These are phyloP conservation scores for Candida koratica DNA, from an alignment of 805 yeast genomes.

Conservation along the genomic window DNA sequence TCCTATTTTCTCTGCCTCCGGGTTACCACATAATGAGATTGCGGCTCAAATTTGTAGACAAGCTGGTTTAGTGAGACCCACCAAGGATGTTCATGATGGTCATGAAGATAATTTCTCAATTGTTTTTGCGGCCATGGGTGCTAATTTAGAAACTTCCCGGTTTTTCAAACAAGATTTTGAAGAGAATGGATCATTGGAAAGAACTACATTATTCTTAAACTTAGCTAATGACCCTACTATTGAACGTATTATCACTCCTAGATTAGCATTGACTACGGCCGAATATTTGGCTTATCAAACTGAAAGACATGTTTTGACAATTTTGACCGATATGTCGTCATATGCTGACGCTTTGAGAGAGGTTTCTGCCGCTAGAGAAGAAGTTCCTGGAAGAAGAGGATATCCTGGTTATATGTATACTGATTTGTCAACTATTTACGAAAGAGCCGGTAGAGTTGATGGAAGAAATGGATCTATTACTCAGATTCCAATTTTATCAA, in stretches of 20 bases:
- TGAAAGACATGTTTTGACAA: conserved; percentile 97
- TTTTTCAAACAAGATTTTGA: conserved; percentile 99
- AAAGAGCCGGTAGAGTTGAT: conserved; percentile 99
- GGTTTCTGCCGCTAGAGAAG: conserved; percentile 99
- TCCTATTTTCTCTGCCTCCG: conserved; percentile 98
- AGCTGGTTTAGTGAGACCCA: conserved; percentile 98
- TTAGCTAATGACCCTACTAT: conserved; percentile 99
- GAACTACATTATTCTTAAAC: conserved; percentile 94
- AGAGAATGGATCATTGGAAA: conserved; percentile 96
- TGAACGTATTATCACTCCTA: conserved; percentile 98
- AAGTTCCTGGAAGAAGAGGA: conserved; percentile 99
- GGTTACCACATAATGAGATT: conserved; percentile 98
- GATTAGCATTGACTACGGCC: conserved; percentile 97
- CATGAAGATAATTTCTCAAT: conserved; percentile 99
- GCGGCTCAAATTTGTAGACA: conserved; percentile 99
- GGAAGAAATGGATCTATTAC: conserved; percentile 99
- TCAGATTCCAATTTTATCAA: conserved; percentile 96
- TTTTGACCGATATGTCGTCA: conserved; percentile 99
- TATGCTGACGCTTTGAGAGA: conserved; percentile 99
- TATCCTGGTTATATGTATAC: conserved; percentile 99
- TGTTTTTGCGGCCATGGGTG: conserved; percentile 99
- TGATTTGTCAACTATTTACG: conserved; percentile 97
- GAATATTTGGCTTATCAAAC: conserved; percentile 99
- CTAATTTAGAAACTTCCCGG: conserved; percentile 95
- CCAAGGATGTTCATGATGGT: conserved; percentile 99